Percentiles rank a stretch among this genome's conserved stretches.
Conservation (phyloP, 768 basidiomycete genomes). For the Panus rudis region DNA sequence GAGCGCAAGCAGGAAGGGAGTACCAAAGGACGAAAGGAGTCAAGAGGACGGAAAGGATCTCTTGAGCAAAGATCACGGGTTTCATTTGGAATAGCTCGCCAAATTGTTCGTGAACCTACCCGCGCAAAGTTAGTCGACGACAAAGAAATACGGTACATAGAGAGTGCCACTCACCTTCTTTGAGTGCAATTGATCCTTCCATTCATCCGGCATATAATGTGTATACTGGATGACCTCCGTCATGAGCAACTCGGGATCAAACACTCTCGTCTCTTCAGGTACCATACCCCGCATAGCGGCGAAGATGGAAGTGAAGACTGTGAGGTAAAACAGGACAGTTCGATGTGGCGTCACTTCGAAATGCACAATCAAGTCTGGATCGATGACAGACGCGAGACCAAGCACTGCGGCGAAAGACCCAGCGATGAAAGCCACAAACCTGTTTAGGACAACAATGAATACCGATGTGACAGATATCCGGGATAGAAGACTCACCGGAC, state of each 20-base stretch:
- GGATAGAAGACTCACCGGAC: conserved; percentile 64
- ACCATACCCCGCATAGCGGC: conserved; percentile 93
- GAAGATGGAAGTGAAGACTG: conserved; percentile 80
- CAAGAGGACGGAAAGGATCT: conserved; percentile 83
- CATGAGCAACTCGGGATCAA: conserved; percentile 92
- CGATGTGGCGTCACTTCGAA: conserved; percentile 93
- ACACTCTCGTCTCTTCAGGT: conserved; percentile 88
- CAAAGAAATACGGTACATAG: neutral
- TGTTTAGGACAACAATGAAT: conserved; percentile 24
- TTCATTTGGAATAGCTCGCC: conserved; percentile 94
- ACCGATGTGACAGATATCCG: neutral
- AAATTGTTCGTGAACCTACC: conserved; percentile 84
- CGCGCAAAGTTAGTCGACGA: conserved; percentile 4
- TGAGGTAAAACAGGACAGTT: conserved; percentile 90
- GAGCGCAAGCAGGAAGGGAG: conserved; percentile 84
- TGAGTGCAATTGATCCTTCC: conserved; percentile 85
- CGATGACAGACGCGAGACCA: conserved; percentile 83
- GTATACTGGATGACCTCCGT: conserved; percentile 89
- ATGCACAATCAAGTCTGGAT: conserved; percentile 88
- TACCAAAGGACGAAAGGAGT: conserved; percentile 94
- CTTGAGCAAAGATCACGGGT: conserved; percentile 77
- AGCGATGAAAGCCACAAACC: conserved; percentile 93
- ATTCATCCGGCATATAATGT: conserved; percentile 92
- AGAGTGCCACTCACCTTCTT: conserved; percentile 52
- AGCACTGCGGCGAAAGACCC: conserved; percentile 97